Evolutionary conservation across 2,329 filamentous ascomycete genomes (phyloP).

Genomic region (Ambrosiella beaveri): DNA sequence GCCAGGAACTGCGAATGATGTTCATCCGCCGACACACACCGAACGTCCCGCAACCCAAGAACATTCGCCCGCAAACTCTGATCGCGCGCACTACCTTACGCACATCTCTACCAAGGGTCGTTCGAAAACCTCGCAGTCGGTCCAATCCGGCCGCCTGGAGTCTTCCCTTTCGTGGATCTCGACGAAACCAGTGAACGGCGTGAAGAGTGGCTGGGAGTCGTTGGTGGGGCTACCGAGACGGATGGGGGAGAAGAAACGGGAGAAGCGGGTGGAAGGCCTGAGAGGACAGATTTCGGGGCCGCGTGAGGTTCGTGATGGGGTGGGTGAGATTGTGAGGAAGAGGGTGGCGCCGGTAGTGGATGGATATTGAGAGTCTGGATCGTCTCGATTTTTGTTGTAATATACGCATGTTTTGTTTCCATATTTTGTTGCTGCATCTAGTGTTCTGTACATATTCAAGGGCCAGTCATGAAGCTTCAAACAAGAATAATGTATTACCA

Average conservation of each 20-base stretch:
- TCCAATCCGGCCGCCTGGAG: slow-evolving; percentile 3
- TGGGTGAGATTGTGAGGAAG: slow-evolving; percentile 36
- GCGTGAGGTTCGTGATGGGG: slow-evolving; percentile 38
- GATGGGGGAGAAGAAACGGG: slow-evolving; percentile 39
- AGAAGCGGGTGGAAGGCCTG: slow-evolving; percentile 41
- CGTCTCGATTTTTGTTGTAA: too few species aligned
- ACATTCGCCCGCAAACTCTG: too few species aligned
- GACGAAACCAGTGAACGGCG: slow-evolving; percentile 3
- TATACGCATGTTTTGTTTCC: too few species aligned
- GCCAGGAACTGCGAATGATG: background rate
- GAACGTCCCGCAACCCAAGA: too few species aligned
- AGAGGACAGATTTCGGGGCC: slow-evolving; percentile 44
- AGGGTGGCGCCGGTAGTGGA: slow-evolving; percentile 12
- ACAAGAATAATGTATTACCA: background rate
- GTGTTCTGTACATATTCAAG: background rate
- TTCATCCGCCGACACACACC: too few species aligned
- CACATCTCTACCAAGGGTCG: background rate
- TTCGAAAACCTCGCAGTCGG: slow-evolving; percentile 8
- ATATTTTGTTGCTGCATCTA: too few species aligned
- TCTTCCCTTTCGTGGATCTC: slow-evolving; percentile 3
- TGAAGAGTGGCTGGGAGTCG: slow-evolving; percentile 6
- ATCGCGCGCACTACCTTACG: background rate
- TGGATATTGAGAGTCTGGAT: background rate
- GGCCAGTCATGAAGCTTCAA: too few species aligned
- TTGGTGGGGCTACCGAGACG: slow-evolving; percentile 35